These are phyloP conservation scores for Buxus sempervirens DNA, from an alignment of 164 flowering plant species.

Conservation along the genomic window DNA sequence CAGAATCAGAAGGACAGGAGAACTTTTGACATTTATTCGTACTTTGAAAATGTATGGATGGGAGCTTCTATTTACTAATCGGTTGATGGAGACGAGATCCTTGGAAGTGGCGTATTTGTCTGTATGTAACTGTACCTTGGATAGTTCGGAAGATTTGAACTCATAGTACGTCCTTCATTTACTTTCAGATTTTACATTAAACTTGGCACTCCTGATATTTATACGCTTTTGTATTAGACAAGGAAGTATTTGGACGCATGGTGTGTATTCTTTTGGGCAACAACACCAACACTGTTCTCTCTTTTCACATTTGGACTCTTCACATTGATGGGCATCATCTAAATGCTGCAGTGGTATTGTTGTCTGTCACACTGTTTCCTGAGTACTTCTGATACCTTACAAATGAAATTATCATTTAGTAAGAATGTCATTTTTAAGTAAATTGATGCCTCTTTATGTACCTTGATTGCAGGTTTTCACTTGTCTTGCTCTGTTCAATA, in stretches of 20 bases:
- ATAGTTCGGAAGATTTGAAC: not conserved
- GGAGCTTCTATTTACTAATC: slow-evolving; percentile 73
- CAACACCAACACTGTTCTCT: slow-evolving; percentile 95
- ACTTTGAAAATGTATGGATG: slow-evolving; percentile 94
- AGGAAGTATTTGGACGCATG: slow-evolving; percentile 97
- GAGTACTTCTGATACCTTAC: not conserved
- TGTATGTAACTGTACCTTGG: slow-evolving; percentile 37
- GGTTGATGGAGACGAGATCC: slow-evolving; percentile 79
- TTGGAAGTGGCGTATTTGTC: slow-evolving; percentile 77
- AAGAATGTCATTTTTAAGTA: slow-evolving; percentile 3
- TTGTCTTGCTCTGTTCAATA: slow-evolving; percentile 89
- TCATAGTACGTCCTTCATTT: slow-evolving; percentile 7
- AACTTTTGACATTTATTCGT: slow-evolving; percentile 72
- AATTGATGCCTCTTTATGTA: slow-evolving; percentile 10
- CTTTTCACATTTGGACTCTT: slow-evolving; percentile 87
- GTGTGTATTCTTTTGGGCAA: slow-evolving; percentile 99
- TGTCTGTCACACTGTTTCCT: not conserved
- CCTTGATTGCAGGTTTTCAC: slow-evolving; percentile 82
- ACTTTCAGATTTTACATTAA: slow-evolving; percentile 1
- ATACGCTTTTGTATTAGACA: slow-evolving; percentile 42
- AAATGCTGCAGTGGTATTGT: slow-evolving; percentile 86
- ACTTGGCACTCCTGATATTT: slow-evolving; percentile 6
- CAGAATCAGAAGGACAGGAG: slow-evolving; percentile 89
- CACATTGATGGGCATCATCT: slow-evolving; percentile 68
- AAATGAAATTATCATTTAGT: not conserved